phyloP scores from a whole-genome alignment of 23 red algal genomes.

The Rhodosorus marinus region DNA sequence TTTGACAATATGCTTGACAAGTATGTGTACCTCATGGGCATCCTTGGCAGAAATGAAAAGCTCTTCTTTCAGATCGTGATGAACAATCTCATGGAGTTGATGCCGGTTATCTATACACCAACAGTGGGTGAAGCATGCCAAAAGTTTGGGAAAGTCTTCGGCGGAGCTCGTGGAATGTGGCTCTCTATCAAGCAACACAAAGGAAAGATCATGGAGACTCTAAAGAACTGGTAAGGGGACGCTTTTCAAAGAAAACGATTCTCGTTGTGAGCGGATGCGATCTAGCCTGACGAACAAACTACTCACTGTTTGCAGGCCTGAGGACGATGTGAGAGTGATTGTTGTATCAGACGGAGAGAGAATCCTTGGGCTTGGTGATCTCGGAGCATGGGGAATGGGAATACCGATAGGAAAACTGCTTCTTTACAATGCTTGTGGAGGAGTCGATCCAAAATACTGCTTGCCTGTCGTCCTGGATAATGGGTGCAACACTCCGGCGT shows the following conservation, averaged over 20 bases:
- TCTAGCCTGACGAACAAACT: no score
- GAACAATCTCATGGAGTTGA: constrained; percentile 18
- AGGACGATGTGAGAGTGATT: constrained; percentile 19
- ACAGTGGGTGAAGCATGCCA: constrained; percentile 40
- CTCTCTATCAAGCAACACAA: constrained; percentile 16
- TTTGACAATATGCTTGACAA: constrained; percentile 7
- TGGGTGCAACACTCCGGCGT: constrained; percentile 11
- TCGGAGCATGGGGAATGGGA: constrained; percentile 22
- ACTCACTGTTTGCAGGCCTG: no score
- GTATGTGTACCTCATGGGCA: constrained; percentile 7
- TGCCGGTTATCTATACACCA: constrained; percentile 41
- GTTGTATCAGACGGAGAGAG: constrained; percentile 33
- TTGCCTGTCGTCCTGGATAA: constrained; percentile 33
- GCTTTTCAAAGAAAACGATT: no score
- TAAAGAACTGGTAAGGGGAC: constrained; percentile 41
- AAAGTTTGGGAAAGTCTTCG: constrained; percentile 18
- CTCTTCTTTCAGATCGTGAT: constrained; percentile 31
- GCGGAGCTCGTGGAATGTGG: constrained; percentile 20
- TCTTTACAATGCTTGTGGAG: constrained; percentile 25
- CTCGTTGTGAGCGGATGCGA: no score
- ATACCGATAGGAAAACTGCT: constrained; percentile 41
- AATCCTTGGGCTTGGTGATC: constrained; percentile 38
- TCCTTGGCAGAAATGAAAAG: constrained; percentile 19
- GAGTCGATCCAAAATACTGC: constrained; percentile 13
- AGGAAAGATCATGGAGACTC: constrained; percentile 7